Evolutionary conservation across 2,329 filamentous ascomycete genomes (phyloP).

Genomic region (Phaeosphaeriaceae sp.): DNA sequence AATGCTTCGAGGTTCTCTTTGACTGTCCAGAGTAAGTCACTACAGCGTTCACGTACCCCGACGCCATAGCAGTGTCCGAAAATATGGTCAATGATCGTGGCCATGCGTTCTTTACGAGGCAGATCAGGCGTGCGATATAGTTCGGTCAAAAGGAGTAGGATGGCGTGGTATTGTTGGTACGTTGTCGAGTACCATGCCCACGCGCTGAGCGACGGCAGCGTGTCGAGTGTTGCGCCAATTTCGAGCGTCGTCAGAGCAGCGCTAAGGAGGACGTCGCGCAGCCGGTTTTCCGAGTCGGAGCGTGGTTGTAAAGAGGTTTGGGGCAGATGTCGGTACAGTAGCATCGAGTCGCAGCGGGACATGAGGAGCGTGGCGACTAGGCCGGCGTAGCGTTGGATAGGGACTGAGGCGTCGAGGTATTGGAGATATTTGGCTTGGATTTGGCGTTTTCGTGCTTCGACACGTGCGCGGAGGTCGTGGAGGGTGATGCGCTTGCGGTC

Average conservation of each 20-base stretch:
- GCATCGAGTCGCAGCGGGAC: slow-evolving; percentile 49
- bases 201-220: slow-evolving; percentile 40
- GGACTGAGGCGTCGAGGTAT: slow-evolving; percentile 40
- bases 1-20: slow-evolving; percentile 50
- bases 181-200: slow-evolving; percentile 50
- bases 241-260: slow-evolving; percentile 47
- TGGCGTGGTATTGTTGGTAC: slow-evolving; percentile 49
- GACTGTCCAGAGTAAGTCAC: slow-evolving; percentile 45
- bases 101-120: slow-evolving; percentile 44
- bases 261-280: slow-evolving; percentile 46
- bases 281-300: slow-evolving; percentile 45
- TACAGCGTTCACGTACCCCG: slow-evolving; percentile 43
- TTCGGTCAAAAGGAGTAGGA: slow-evolving; percentile 46
- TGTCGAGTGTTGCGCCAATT: slow-evolving; percentile 49
- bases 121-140: slow-evolving; percentile 47
- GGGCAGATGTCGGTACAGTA: slow-evolving; percentile 47
- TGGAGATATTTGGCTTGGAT: slow-evolving; percentile 45
- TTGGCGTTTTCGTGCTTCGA: slow-evolving; percentile 44
- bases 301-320: slow-evolving; percentile 43
- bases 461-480: slow-evolving; percentile 43
- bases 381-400: slow-evolving; percentile 47
- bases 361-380: slow-evolving; percentile 47
- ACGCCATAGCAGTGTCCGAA: slow-evolving; percentile 50
- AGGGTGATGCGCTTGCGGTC: slow-evolving; percentile 46
- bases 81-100: slow-evolving; percentile 49